These are phyloP conservation scores for Eleusine indica DNA, from an alignment of 176 grass and related monocot species.

Conservation along the genomic window DNA sequence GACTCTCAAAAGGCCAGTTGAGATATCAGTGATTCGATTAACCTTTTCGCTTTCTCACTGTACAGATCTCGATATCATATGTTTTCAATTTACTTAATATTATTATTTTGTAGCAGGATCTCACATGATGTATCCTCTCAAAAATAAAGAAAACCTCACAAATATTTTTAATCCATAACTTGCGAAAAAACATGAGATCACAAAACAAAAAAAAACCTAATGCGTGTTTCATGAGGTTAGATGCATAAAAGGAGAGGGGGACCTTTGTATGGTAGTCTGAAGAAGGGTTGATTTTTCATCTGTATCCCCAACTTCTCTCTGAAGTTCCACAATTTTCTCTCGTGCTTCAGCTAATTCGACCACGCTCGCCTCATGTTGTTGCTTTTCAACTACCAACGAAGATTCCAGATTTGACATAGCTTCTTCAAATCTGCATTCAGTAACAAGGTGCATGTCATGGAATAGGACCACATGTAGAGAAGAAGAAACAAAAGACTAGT, in stretches of 20 bases:
- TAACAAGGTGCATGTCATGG: constrained; percentile 20
- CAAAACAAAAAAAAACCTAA: constrained; percentile 1
- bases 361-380: constrained; percentile 48
- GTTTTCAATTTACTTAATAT: constrained; percentile 2
- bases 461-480: constrained; percentile 19
- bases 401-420: constrained; percentile 48
- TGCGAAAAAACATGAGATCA: neutral
- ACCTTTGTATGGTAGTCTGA: constrained; percentile 77
- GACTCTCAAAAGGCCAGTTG: constrained; percentile 1
- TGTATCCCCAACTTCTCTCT: constrained; percentile 62
- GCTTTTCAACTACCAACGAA: constrained; percentile 59
- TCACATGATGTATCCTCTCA: neutral
- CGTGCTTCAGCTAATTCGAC: constrained; percentile 57
- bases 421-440: constrained; percentile 58
- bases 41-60: neutral
- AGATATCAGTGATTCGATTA: neutral
- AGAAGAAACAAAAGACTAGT: constrained; percentile 28
- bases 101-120: neutral
- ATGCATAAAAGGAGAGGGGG: neutral
- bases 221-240: constrained; percentile 14
- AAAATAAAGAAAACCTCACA: neutral
- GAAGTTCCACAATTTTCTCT: constrained; percentile 60
- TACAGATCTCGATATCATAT: neutral
- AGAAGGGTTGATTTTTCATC: constrained; percentile 63
- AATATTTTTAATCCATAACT: constrained; percentile 25